These are phyloP conservation scores for Chenopodium berlandieri DNA, from an alignment of 148 eudicot genomes.

Conservation along the genomic window DNA sequence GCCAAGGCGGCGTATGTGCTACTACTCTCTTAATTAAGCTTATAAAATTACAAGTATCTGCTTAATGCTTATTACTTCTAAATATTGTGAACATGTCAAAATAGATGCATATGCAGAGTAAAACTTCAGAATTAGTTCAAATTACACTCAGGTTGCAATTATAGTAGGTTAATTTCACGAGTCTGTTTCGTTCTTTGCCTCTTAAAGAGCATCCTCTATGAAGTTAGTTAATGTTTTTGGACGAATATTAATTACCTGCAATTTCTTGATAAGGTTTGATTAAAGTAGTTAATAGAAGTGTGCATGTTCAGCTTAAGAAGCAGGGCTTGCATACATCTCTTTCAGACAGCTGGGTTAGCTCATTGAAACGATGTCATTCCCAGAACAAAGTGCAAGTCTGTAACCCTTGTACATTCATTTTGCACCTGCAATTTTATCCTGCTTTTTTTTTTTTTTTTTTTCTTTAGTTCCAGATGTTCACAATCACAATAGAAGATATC, in stretches of 20 bases:
- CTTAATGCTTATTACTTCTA: too few species aligned
- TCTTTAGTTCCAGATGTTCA: neutral
- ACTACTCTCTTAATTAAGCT: too few species aligned
- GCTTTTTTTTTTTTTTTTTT: neutral
- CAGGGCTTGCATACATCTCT: neutral
- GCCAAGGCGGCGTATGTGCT: too few species aligned
- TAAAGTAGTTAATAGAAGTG: neutral
- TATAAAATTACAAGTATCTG: too few species aligned
- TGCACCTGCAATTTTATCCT: neutral
- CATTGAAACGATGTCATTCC: neutral
- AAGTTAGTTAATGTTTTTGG: neutral
- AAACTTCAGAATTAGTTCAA: too few species aligned
- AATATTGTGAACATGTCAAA: too few species aligned
- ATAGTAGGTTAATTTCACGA: too few species aligned
- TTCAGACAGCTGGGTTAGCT: constrained; percentile 8
- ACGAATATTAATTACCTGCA: neutral
- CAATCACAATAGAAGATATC: too few species aligned
- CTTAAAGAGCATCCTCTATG: too few species aligned
- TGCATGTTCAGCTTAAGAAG: constrained; percentile 4
- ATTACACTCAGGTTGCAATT: too few species aligned
- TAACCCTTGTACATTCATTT: neutral
- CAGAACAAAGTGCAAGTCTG: neutral
- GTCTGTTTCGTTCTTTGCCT: too few species aligned
- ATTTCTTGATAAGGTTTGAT: neutral
- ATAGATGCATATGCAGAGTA: too few species aligned